These are phyloP conservation scores for Oryza longistaminata DNA, from an alignment of 176 grass and related monocot genomes.

Conservation along the genomic window DNA sequence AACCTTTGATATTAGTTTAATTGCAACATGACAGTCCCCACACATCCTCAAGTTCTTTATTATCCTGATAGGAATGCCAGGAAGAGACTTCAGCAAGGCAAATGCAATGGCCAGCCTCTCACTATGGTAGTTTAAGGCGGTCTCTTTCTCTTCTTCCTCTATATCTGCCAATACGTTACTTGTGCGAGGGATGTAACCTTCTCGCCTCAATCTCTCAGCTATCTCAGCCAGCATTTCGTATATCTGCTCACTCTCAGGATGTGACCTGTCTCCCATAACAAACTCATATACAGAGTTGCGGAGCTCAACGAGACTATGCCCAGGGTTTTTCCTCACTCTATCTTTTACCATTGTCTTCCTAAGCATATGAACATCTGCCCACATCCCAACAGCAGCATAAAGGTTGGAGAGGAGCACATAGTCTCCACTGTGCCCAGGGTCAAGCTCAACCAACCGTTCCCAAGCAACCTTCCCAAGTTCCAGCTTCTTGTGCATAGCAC, in stretches of 20 bases:
- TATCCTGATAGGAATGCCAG: slow-evolving; percentile 62
- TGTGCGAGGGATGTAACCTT: slow-evolving; percentile 63
- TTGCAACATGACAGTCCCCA: slow-evolving; percentile 71
- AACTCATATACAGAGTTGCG: slow-evolving; percentile 67
- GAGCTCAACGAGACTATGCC: slow-evolving; percentile 66
- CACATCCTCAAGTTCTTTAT: slow-evolving; percentile 93
- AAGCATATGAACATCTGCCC: slow-evolving; percentile 64
- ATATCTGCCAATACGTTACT: slow-evolving; percentile 79
- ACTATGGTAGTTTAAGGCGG: slow-evolving; percentile 76
- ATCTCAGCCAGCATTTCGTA: slow-evolving; percentile 72
- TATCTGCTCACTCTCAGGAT: slow-evolving; percentile 63
- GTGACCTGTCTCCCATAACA: slow-evolving; percentile 82
- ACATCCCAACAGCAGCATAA: slow-evolving; percentile 67
- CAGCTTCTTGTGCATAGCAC: slow-evolving; percentile 78
- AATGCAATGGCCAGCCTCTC: slow-evolving; percentile 89
- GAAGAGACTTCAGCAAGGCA: slow-evolving; percentile 66
- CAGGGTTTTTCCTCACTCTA: slow-evolving; percentile 80
- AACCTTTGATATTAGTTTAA: slow-evolving; percentile 69
- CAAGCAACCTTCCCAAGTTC: slow-evolving; percentile 68
- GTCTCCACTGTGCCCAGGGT: slow-evolving; percentile 74
- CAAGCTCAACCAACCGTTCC: slow-evolving; percentile 58
- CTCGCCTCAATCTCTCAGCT: slow-evolving; percentile 52
- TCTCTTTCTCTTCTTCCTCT: slow-evolving; percentile 88
- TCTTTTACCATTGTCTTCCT: slow-evolving; percentile 59
- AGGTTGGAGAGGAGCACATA: slow-evolving; percentile 89